Evolutionary conservation across 192 early-diverging fungal species (phyloP).

Genomic region (Coemansia sp.): DNA sequence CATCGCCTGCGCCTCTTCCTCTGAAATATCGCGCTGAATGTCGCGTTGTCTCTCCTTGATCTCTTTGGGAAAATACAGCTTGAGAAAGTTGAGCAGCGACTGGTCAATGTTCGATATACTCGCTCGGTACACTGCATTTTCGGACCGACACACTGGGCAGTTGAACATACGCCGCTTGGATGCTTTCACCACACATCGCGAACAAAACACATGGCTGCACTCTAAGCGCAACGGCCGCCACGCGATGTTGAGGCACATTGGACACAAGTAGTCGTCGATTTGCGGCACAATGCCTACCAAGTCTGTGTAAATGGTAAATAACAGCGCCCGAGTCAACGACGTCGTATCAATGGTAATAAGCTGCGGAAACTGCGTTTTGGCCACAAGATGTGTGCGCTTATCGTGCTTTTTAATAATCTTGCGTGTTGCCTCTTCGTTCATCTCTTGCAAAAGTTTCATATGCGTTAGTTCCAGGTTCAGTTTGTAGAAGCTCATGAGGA

Average conservation of each 20-base stretch:
- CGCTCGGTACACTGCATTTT: slow-evolving; percentile 62
- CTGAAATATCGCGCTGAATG: slow-evolving; percentile 62
- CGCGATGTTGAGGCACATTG: slow-evolving; percentile 71
- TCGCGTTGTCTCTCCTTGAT: slow-evolving; percentile 70
- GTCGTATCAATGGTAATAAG: slow-evolving; percentile 35
- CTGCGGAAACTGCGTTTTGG: slow-evolving; percentile 52
- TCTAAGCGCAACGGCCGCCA: slow-evolving; percentile 78
- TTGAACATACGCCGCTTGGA: slow-evolving; percentile 60
- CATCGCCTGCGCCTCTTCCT: slow-evolving; percentile 62
- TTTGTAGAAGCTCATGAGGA: slow-evolving; percentile 51
- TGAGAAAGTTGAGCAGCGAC: slow-evolving; percentile 67
- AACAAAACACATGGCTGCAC: slow-evolving; percentile 77
- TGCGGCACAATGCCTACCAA: slow-evolving; percentile 75
- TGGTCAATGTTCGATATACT: slow-evolving; percentile 63
- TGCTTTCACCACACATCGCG: slow-evolving; percentile 77
- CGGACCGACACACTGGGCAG: slow-evolving; percentile 73
- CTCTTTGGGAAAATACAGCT: slow-evolving; percentile 78
- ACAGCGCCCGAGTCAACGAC: slow-evolving; percentile 58
- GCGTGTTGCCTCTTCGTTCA: slow-evolving; percentile 75
- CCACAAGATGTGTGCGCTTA: slow-evolving; percentile 71
- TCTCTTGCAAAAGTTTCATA: slow-evolving; percentile 69
- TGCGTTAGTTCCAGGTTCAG: slow-evolving; percentile 70
- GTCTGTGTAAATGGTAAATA: slow-evolving; percentile 62
- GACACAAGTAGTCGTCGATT: slow-evolving; percentile 75
- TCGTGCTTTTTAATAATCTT: slow-evolving; percentile 93